Percentiles rank a stretch among this genome's conserved stretches.
Evolutionary conservation across 2,329 filamentous ascomycete genomes (phyloP).

Genomic region (Fusarium ramigenum): DNA sequence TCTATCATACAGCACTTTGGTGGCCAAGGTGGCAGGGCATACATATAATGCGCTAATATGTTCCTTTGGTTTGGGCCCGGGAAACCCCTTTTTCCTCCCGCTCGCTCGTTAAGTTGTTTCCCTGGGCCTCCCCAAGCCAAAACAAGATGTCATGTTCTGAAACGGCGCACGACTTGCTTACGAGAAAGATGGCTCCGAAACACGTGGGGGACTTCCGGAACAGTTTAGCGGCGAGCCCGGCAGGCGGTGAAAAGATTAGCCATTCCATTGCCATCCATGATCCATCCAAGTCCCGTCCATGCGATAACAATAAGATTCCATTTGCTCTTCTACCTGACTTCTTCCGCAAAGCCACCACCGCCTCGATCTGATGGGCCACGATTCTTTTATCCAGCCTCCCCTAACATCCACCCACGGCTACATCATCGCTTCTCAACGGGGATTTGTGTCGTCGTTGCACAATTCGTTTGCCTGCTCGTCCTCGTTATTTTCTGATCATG

Average conservation of each 20-base stretch:
- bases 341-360: slow-evolving; percentile 24
- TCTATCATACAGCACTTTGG: neutral
- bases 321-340: neutral
- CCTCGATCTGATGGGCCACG: slow-evolving; percentile 30
- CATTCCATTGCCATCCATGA: slow-evolving; percentile 25
- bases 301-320: neutral
- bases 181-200: slow-evolving; percentile 33
- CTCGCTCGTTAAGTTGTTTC: slow-evolving; percentile 29
- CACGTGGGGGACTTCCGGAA: slow-evolving; percentile 44
- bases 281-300: neutral
- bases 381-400: slow-evolving; percentile 6
- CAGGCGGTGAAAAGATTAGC: slow-evolving; percentile 41
- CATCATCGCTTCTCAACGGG: slow-evolving; percentile 10
- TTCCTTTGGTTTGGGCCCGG: slow-evolving; percentile 30
- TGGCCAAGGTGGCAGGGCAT: slow-evolving; percentile 18
- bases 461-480: slow-evolving; percentile 6
- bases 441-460: slow-evolving; percentile 3
- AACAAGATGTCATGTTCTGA: slow-evolving; percentile 28
- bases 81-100: slow-evolving; percentile 36
- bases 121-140: slow-evolving; percentile 14
- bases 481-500: neutral
- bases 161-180: slow-evolving; percentile 26
- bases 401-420: neutral
- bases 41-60: slow-evolving; percentile 26
- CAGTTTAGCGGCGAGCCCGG: slow-evolving; percentile 39